Evolutionary conservation across 192 early-diverging fungal genomes (phyloP).

Genomic region (Backusella morwellensis): DNA sequence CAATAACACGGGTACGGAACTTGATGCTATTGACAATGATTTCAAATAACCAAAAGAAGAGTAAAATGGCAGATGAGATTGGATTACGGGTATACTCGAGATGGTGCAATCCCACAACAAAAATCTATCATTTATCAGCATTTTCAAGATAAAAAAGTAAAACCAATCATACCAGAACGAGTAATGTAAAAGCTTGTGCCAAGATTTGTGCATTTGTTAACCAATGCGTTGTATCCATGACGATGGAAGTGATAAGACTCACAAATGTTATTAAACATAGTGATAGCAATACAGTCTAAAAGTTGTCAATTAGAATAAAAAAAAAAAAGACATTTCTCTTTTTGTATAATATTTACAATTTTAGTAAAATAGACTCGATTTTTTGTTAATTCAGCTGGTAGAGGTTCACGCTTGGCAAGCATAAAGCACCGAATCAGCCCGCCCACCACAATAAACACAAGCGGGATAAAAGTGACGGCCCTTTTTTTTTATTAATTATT

Average conservation of each 20-base stretch:
- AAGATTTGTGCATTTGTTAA: constrained; percentile 25
- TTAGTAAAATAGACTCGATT: constrained; percentile 33
- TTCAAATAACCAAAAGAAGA: constrained; percentile 59
- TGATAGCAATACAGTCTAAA: constrained; percentile 20
- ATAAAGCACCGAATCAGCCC: constrained; percentile 39
- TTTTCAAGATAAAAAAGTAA: neutral
- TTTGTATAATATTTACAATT: constrained; percentile 25
- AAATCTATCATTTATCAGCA: neutral
- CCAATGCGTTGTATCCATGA: neutral
- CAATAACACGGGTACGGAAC: constrained; percentile 37
- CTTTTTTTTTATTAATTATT: neutral
- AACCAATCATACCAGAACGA: constrained; percentile 25
- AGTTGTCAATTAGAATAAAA: neutral
- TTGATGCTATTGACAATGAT: constrained; percentile 37
- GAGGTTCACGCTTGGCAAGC: constrained; percentile 21
- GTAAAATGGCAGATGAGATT: constrained; percentile 50
- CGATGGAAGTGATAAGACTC: neutral
- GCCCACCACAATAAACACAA: constrained; percentile 24
- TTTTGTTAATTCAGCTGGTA: constrained; percentile 23
- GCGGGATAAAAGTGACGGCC: neutral
- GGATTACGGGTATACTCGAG: constrained; percentile 35
- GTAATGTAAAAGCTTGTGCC: constrained; percentile 12
- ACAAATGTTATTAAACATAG: constrained; percentile 11
- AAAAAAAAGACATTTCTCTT: too few species aligned
- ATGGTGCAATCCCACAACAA: constrained; percentile 32